Evolutionary conservation across 495 filamentous ascomycete species (phyloP), one percentile per base, ranked within the genome.

Genomic region (Penicillium mononematosum): DNA sequence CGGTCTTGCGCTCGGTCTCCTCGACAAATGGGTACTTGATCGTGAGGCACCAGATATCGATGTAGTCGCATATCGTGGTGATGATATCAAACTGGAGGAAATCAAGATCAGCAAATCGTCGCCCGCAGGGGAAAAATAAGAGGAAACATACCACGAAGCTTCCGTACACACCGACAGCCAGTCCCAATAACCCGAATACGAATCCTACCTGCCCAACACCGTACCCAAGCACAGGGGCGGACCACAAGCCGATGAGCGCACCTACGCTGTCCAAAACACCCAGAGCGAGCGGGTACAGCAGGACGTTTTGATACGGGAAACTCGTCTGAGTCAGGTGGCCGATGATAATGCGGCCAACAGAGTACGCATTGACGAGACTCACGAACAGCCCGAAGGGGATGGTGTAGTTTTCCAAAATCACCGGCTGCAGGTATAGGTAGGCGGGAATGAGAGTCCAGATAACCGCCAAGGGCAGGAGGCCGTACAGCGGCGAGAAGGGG

Each of bases 1-100:
- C 53, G 19, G 56, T 55, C 59, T 68, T 68, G 57, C 38, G 44
- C 36, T 67, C 58, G 36, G 62, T 65, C 36, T 65, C 72, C 46
- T 75, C 74, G 24, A 68, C 60, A 43, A 69, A 72, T 1, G 75
- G 75, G 54, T 78, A 86, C 80, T 98, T 98, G 71, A 98, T 98
- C 0, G 88, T 96, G 72, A 98, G 78, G 66, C 94, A 98, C 90
- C 91, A 97, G 64, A 98, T 98, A 70, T 98, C 94, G 53, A 96
- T 79, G 70, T 96, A 95, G 66, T 98, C 94, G 69, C 94, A 98
- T 64, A 98, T 98, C 24, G 91, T 93, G 11, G 91, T 89, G 59
- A 98, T 95, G 31, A 98, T 90, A 70, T 97, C 94, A 45, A 89
- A 75, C 82, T 85, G 53, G 50, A 29, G 14, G 48, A 43, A 38